A percentile compares a stretch with the other conserved stretches of the same genome.
phyloP scores from a whole-genome alignment of 805 yeast genomes.

The Yamadazyma paraphyllophila region DNA sequence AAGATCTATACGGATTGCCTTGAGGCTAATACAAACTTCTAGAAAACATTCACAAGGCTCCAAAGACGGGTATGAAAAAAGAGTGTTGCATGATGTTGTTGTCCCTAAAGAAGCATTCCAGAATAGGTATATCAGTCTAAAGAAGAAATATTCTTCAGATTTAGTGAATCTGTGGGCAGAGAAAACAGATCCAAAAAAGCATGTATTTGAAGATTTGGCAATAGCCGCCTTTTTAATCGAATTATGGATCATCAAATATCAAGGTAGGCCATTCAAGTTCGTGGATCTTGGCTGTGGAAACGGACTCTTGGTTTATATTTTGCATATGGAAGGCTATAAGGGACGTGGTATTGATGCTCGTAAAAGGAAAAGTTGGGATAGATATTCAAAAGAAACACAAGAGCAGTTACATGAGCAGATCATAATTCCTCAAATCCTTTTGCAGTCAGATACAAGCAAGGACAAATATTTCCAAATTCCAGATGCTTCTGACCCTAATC shows the following conservation, averaged over 20 bases:
- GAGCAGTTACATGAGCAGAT: constrained; percentile 66
- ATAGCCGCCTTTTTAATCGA: constrained; percentile 93
- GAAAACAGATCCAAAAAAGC: constrained; percentile 90
- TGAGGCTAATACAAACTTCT: constrained; percentile 74
- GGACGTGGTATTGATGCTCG: constrained; percentile 92
- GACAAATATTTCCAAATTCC: constrained; percentile 61
- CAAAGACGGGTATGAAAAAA: constrained; percentile 77
- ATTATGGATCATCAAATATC: constrained; percentile 61
- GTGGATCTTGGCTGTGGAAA: constrained; percentile 95
- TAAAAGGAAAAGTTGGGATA: constrained; percentile 80
- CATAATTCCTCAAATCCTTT: constrained; percentile 70
- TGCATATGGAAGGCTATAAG: constrained; percentile 71
- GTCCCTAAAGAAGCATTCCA: constrained; percentile 83
- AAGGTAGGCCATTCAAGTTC: constrained; percentile 44
- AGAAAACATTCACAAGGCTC: constrained; percentile 82
- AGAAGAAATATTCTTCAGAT: constrained; percentile 73
- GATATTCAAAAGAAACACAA: constrained; percentile 67
- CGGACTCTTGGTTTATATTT: constrained; percentile 76
- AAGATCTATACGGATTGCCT: constrained; percentile 78
- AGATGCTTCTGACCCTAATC: constrained; percentile 31
- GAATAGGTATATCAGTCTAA: constrained; percentile 72
- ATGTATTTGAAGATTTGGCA: constrained; percentile 93
- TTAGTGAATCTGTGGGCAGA: constrained; percentile 88
- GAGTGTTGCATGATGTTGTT: constrained; percentile 85
- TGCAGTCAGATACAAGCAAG: constrained; percentile 71